Base-by-base conservation (phyloP, 306 rosid genomes). In the Lotus japonicus region DNA sequence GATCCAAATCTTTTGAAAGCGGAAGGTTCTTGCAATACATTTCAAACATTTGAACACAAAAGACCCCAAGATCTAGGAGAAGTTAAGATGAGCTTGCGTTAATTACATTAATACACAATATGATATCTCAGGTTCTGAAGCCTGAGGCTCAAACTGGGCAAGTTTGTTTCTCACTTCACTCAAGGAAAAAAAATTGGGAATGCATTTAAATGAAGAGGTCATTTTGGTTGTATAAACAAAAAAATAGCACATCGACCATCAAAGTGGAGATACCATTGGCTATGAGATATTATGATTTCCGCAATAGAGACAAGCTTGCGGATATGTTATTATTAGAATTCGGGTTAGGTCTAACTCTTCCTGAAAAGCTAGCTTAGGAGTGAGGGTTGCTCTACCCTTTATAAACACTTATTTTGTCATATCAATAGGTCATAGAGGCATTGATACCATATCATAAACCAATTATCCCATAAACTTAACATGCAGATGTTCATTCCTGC, bases 1-100 rank as follows among this genome's bases (percentile, higher is more conserved):
- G 88, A 87, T 95, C 97, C 85, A 91, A 77, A 76, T 84, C 95
- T 74, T 84, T 91, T 16, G 97, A 95, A 67, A 95, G 96, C 49
- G 88, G 79, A 79, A 95, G 95, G 80, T 76, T 82, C 82, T 85
- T 82, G 86, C 92, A 85, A 72, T 85, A 91, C 82, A 89, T 67
- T 63, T 91, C 88, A 56, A 79, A 84, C 96, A 91, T 89, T 74
- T 88, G 92, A 66, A 80, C 82, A 67, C 87, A 88, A 70, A 79
- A 83, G 38, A 39, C 81, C 81, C 86, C 88, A 65, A 95, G 88
- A 70, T 95, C 99, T 95, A 87, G 39, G 72, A 88, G 71, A 83
- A 73, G 60, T 74, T 73, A 71, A 71, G 69, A 65, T 53, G 48
- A 72, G 45, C 23, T 64, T 74, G 76, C 12, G 51, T 67, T 79